A percentile compares a stretch with the other conserved stretches of the same genome.
These are phyloP conservation scores for Nephromyces sp. DNA, from an alignment of 169 alveolate genomes.

Conservation along the genomic window DNA sequence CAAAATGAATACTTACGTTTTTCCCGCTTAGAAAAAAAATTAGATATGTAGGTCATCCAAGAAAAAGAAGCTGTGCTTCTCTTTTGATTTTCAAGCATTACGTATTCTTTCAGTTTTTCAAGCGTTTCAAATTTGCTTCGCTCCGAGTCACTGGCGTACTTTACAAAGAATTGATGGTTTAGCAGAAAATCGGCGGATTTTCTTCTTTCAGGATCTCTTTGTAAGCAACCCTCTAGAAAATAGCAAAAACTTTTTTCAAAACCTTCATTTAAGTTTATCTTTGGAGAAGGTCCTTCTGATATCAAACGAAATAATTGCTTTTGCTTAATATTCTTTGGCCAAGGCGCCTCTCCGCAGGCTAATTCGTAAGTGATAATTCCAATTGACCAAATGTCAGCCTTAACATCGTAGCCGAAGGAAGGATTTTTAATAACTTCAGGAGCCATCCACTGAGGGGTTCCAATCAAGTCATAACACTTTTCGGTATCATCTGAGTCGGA, in stretches of 20 bases:
- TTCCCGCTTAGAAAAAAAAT: too few relatives aligned
- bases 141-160: too few relatives aligned
- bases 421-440: conserved; percentile 83
- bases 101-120: too few relatives aligned
- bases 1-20: too few relatives aligned
- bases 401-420: neutral
- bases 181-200: too few relatives aligned
- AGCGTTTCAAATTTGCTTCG: too few relatives aligned
- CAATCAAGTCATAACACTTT: conserved; percentile 49
- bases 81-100: too few relatives aligned
- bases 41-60: too few relatives aligned
- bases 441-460: conserved; percentile 90
- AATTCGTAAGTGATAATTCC: conserved; percentile 79
- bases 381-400: conserved; percentile 78
- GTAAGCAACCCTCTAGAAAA: conserved; percentile 59
- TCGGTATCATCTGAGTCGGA: too few relatives aligned
- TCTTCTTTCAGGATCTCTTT: conserved; percentile 59
- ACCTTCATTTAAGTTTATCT: conserved; percentile 41
- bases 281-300: conserved; percentile 48
- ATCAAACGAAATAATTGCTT: conserved; percentile 45
- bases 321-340: conserved; percentile 42
- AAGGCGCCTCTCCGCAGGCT: conserved; percentile 84
- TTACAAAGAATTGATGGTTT: too few relatives aligned
- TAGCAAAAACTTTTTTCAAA: conserved; percentile 56
- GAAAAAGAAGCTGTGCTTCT: too few relatives aligned